phyloP scores from a whole-genome alignment of 768 basidiomycete species.

The Galerina marginata region DNA sequence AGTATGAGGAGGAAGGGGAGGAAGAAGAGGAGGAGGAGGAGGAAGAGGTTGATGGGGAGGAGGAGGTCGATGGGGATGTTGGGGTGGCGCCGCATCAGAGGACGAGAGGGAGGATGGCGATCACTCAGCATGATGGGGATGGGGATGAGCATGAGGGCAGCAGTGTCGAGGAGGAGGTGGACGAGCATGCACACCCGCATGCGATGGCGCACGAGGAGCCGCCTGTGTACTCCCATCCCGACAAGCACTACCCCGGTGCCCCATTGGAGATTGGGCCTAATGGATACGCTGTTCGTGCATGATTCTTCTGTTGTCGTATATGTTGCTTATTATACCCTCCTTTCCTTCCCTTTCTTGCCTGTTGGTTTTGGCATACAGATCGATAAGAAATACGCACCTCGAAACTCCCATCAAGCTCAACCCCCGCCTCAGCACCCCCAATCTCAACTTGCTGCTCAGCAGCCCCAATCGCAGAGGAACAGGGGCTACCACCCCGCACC shows the following conservation, averaged over 20 bases:
- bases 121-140: slow-evolving; percentile 31
- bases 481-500: slow-evolving; percentile 1
- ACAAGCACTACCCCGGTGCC: slow-evolving; percentile 32
- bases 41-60: slow-evolving; percentile 44
- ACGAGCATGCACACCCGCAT: slow-evolving; percentile 43
- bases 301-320: slow-evolving; percentile 3
- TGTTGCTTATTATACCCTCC: neutral
- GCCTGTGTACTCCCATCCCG: slow-evolving; percentile 64
- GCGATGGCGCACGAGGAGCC: slow-evolving; percentile 55
- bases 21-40: slow-evolving; percentile 72
- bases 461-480: no score
- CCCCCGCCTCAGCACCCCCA: no score
- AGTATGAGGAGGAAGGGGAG: slow-evolving; percentile 48
- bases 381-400: slow-evolving; percentile 20
- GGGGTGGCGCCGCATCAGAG: neutral
- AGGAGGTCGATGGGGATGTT: slow-evolving; percentile 35
- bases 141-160: slow-evolving; percentile 24
- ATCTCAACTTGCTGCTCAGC: no score
- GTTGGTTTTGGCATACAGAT: slow-evolving; percentile 10
- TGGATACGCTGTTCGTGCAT: slow-evolving; percentile 66
- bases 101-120: neutral
- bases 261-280: slow-evolving; percentile 49
- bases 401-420: no score
- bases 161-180: slow-evolving; percentile 36
- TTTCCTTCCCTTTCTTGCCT: neutral